Evolutionary conservation across 768 basidiomycete genomes (phyloP), one percentile per base, ranked within the genome.

Genomic region (Tulasnella sp.): DNA sequence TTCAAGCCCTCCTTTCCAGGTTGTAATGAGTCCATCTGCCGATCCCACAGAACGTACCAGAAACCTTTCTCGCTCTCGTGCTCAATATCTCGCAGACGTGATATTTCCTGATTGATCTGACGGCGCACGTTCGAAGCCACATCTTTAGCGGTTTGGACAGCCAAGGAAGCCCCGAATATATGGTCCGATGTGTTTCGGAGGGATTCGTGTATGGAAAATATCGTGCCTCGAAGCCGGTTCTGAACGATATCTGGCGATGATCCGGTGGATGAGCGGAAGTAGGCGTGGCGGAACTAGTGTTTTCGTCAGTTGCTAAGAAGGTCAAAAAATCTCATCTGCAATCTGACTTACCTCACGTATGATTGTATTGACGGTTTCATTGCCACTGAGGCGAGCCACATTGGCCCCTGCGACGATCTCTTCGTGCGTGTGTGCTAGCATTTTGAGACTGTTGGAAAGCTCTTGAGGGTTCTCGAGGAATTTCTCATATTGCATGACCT

Each of bases 351-450:
- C 55, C 55, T 56, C 55, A 19, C 26, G 19, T 3, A 56, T 32
- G 29, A 56, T 44, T 17, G 26, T 56, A 1, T 42, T 15, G 10
- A 56, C 55, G 19, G 41, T 43, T 4, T 23, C 43, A n/a, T 42
- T 43, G 19, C 55, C 55, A 26, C 15, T 56, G 15, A 56, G 41
- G 17, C 55, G 3, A 27, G 55, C 55, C 3, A 42, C 43, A 26
- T 56, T 56, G 19, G 55, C 55, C 21, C 44, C 27, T 26, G 21
- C 27, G 13, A 56, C 7, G 55, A 56, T n/a, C 4, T 56, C 55
- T 44, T 44, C 21, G 26, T 24, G 42, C 2, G 23, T 47, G 27
- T 32, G 23, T n/a, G 55, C 55, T 21, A 56, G 30, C n/a, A 13
- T 26, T 2, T 17, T 29, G 15, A 56, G 38, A 19, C 44, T 45